Evolutionary conservation across 352 stramenopile genomes (phyloP).

Genomic region (Thraustotheca clavata): DNA sequence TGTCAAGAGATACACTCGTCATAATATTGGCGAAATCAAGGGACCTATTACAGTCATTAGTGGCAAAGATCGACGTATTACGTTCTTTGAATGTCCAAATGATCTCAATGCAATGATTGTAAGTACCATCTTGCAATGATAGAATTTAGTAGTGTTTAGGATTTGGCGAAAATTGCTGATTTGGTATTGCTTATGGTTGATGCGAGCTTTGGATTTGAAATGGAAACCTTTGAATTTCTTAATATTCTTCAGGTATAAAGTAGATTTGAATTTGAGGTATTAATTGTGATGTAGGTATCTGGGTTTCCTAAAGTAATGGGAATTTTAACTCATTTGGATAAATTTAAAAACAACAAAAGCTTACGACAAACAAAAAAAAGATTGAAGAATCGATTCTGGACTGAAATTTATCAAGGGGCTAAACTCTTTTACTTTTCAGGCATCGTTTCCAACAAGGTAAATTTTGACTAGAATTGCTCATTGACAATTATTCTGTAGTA

Average conservation of each 20-base stretch:
- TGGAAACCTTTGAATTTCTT: constrained; percentile 99
- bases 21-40: constrained; percentile 95
- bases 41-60: constrained; percentile 99
- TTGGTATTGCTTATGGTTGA: constrained; percentile 98
- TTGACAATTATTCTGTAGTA: constrained; percentile 76
- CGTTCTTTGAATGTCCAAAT: constrained; percentile 98
- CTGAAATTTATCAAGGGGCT: constrained; percentile 92
- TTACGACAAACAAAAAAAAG: constrained; percentile 98
- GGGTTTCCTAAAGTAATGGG: constrained; percentile 95
- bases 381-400: constrained; percentile 99
- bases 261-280: not conserved
- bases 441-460: constrained; percentile 93
- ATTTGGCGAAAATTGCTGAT: constrained; percentile 98
- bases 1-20: constrained; percentile 99
- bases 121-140: not conserved
- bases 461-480: not conserved
- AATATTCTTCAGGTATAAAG: constrained; percentile 94
- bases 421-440: constrained; percentile 98
- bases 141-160: constrained; percentile 42
- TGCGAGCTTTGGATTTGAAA: constrained; percentile 99
- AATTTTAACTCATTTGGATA: constrained; percentile 98
- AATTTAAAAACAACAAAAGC: constrained; percentile 97
- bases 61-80: constrained; percentile 96
- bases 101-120: constrained; percentile 85
- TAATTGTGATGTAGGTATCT: constrained; percentile 26